phyloP scores from a whole-genome alignment of 257 asterid species.

The Solanum pinnatisectum region DNA sequence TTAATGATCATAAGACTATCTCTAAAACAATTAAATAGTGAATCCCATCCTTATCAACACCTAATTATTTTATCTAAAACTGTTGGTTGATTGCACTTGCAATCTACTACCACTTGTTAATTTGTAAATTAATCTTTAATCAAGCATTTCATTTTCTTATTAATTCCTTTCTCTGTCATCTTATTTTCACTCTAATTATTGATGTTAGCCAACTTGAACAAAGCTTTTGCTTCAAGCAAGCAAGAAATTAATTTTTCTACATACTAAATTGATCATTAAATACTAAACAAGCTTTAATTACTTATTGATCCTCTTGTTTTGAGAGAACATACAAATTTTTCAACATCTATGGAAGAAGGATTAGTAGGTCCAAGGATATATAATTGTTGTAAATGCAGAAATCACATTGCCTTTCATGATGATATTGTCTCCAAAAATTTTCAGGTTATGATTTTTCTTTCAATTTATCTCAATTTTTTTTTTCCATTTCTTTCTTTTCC shows the following conservation, averaged over 20 bases:
- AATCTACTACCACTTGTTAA: background rate
- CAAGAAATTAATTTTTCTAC: background rate
- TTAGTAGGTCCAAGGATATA: conserved; percentile 32
- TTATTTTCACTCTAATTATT: background rate
- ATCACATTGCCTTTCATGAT: conserved; percentile 49
- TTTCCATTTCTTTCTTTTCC: background rate
- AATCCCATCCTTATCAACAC: background rate
- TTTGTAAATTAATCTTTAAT: background rate
- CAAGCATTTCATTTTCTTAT: background rate
- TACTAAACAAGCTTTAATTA: background rate
- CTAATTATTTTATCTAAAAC: background rate
- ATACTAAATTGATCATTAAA: background rate
- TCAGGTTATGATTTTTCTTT: conserved; percentile 24
- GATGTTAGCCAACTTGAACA: background rate
- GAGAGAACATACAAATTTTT: background rate
- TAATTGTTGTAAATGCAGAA: conserved; percentile 65
- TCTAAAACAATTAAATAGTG: background rate
- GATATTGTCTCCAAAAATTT: conserved; percentile 49
- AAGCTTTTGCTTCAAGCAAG: background rate
- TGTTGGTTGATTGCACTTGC: background rate
- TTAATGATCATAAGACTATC: background rate
- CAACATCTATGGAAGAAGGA: background rate
- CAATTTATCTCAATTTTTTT: background rate
- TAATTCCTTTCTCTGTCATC: background rate
- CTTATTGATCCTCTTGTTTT: background rate